Conservation (phyloP, 345 rosid genomes). For the Hevea brasiliensis region DNA sequence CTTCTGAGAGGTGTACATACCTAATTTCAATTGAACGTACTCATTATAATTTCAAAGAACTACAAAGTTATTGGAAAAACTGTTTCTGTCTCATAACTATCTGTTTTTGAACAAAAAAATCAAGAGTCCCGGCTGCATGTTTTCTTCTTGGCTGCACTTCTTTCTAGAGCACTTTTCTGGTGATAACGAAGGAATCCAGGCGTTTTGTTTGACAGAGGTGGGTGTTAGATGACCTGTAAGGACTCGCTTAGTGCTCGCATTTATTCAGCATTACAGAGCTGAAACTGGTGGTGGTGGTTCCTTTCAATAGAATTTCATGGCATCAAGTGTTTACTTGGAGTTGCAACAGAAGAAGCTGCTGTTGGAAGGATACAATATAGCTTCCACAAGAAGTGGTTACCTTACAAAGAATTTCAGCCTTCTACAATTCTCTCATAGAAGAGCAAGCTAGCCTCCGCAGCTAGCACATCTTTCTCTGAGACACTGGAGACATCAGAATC, state of each 20-base stretch:
- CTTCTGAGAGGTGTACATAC: too few species aligned
- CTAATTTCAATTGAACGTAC: too few species aligned
- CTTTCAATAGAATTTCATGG: neutral
- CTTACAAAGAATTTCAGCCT: conserved; percentile 6
- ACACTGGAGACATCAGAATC: conserved; percentile 62
- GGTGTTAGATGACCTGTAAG: neutral
- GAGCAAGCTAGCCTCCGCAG: conserved; percentile 85
- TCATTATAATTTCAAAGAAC: too few species aligned
- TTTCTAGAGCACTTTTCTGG: neutral
- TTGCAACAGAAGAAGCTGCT: neutral
- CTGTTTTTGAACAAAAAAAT: neutral
- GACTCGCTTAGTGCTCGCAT: neutral
- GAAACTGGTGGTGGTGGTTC: neutral
- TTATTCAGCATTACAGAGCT: neutral
- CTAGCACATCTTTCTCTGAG: conserved; percentile 69
- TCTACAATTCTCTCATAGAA: conserved; percentile 61
- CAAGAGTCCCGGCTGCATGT: too few species aligned
- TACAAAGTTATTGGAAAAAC: too few species aligned
- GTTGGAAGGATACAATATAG: too few species aligned
- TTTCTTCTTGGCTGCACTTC: neutral
- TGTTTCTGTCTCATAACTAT: too few species aligned
- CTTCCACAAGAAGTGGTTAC: neutral
- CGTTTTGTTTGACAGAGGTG: neutral
- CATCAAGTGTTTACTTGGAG: neutral
- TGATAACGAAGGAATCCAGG: neutral